Evolutionary conservation across 2,329 filamentous ascomycete genomes (phyloP), one percentile per base, ranked within the genome.

Genomic region (Penicillium sp.): DNA sequence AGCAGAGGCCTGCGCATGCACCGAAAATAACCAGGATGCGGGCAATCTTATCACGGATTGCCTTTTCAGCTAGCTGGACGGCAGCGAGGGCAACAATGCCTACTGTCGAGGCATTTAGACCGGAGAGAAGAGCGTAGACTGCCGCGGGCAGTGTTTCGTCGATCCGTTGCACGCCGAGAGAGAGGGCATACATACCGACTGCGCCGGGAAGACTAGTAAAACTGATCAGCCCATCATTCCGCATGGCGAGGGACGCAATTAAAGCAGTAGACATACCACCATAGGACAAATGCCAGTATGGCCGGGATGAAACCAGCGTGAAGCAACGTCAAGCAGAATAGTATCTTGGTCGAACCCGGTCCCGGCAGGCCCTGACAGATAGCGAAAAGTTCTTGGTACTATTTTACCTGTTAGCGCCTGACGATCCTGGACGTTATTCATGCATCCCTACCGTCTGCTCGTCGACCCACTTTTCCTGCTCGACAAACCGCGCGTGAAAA

Each of bases 351-450:
- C 54, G 79, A 84, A 0, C 59, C 84, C 0, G 84, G 85, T 0
- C 84, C 84, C 0, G 80, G 81, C 2, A 87, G 72, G 1, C 81
- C 80, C 67, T 88, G 84, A 17, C 77, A 79, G 40, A 88, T 69
- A 24, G 80, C 82, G 64, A 88, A 88, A 0, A 88, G 74, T 60
- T 88, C 84, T 64, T 85, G 81, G 65, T 83, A 87, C 80, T 84
- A 43, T 34, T 26, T 34, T 34, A 17, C 22, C 2, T 19, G 7
- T 43, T 42, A 43, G 42, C 19, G 7, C 26, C 42, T 10, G 21
- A 45, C 4, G 12, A 45, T 33, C 17, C 21, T 44, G 42, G 28
- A 21, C 9, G 37, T 4, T 56, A n/a, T n/a, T n/a, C n/a, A n/a
- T n/a, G n/a, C n/a, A n/a, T n/a, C n/a, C 71, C 54, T 64, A 83